Conservation (phyloP, 1,284 basidiomycete genomes). For the Boletus sp. region DNA sequence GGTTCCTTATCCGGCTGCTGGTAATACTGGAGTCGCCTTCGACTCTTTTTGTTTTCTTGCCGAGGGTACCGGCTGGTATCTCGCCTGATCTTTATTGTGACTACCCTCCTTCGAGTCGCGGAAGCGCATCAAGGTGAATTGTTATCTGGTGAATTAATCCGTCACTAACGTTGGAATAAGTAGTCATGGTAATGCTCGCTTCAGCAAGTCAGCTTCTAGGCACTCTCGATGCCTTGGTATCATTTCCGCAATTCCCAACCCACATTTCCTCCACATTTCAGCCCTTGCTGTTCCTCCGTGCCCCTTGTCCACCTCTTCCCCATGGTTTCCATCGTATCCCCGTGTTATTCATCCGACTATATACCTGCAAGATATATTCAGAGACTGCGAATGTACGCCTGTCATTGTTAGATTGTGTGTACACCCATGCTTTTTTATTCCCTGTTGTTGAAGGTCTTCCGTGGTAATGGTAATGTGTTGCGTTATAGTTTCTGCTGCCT, state of each 20-base stretch:
- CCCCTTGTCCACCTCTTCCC: background rate
- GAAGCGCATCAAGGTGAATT: slow-evolving; percentile 17
- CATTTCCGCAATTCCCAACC: background rate
- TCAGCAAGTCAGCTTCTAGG: background rate
- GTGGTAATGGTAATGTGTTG: slow-evolving; percentile 6
- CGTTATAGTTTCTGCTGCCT: slow-evolving; percentile 5
- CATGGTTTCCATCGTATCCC: background rate
- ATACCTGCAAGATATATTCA: slow-evolving; percentile 17
- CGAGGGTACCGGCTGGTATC: slow-evolving; percentile 7
- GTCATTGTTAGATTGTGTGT: slow-evolving; percentile 25
- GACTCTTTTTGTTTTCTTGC: slow-evolving; percentile 4
- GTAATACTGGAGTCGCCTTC: slow-evolving; percentile 7
- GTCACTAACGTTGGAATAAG: background rate
- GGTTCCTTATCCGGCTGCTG: background rate
- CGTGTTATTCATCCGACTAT: slow-evolving; percentile 11
- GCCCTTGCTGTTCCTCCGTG: slow-evolving; percentile 4
- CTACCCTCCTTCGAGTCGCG: no score
- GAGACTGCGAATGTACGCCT: slow-evolving; percentile 21
- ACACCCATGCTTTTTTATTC: slow-evolving; percentile 17
- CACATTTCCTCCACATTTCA: background rate
- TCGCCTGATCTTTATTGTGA: background rate
- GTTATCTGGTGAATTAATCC: background rate
- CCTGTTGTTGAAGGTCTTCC: slow-evolving; percentile 15
- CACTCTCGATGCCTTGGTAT: background rate
- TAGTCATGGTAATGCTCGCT: slow-evolving; percentile 6